Evolutionary conservation across 2,329 filamentous ascomycete genomes (phyloP).

Genomic region (Paecilomyces dactylethromorphus): DNA sequence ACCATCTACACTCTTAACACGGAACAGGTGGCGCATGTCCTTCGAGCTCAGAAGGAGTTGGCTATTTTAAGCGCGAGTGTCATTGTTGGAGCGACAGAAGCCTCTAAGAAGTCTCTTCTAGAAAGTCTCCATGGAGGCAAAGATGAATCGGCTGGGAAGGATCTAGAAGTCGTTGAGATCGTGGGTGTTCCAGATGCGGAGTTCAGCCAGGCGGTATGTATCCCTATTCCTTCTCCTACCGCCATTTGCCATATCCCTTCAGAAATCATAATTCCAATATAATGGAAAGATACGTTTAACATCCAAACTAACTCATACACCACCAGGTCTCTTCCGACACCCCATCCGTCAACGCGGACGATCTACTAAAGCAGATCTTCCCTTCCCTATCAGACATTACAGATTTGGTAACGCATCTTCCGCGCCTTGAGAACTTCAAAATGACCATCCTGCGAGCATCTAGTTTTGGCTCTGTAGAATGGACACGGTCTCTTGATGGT

Average conservation of each 20-base stretch:
- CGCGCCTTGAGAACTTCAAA: slow-evolving; percentile 29
- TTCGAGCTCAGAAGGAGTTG: slow-evolving; percentile 29
- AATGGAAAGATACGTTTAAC: not conserved
- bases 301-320: not conserved
- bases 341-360: not conserved
- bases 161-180: slow-evolving; percentile 34
- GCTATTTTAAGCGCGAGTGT: slow-evolving; percentile 34
- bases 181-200: slow-evolving; percentile 30
- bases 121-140: slow-evolving; percentile 16
- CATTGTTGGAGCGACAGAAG: slow-evolving; percentile 26
- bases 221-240: not conserved
- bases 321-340: not conserved
- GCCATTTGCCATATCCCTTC: not conserved
- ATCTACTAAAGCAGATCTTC: slow-evolving; percentile 4
- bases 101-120: slow-evolving; percentile 27
- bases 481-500: slow-evolving; percentile 2
- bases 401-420: slow-evolving; percentile 22
- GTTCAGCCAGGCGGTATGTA: slow-evolving; percentile 31
- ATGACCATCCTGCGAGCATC: slow-evolving; percentile 28
- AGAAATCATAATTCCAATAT: not conserved
- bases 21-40: slow-evolving; percentile 25
- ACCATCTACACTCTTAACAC: slow-evolving; percentile 36
- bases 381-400: slow-evolving; percentile 19
- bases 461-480: slow-evolving; percentile 6
- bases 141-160: slow-evolving; percentile 10